Evolutionary conservation across 176 grass and related monocot genomes (phyloP), one percentile per base, ranked within the genome.

Genomic region (Elymus sibiricus): DNA sequence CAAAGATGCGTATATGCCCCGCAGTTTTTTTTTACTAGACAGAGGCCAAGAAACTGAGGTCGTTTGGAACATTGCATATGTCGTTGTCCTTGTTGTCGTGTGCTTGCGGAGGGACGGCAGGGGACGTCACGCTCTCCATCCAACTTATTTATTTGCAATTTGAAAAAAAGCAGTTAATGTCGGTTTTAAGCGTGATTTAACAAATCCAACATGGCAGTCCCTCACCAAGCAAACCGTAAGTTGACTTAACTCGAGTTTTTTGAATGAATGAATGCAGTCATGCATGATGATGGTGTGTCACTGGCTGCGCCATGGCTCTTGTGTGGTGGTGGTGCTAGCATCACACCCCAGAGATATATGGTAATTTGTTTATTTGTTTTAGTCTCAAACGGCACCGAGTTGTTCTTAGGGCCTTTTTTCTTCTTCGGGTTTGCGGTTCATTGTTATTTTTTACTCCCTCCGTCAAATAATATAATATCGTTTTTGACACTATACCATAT

Each of bases 161-260:
- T 61, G 62, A 4, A 43, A 29, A 24, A 60, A 27, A 47, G 71
- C 31, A 25, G 31, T 56, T 73, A 73, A 77, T 66, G 73, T 35
- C 64, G 42, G 72, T 8, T 72, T 71, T 65, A 42, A 27, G 21
- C 17, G 17, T 8, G 63, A 82, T 86, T 86, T 84, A 65, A 64
- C 65, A 73, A 61, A 60, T 51, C 8, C 83, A 81, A 70, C 27
- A 51, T 90, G 83, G 17, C 73, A 70, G 27, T 9, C 32, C 24
- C n/a, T 56, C 53, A 2, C 5, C n/a, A 1, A 49, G 49, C 60
- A 9, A 78, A 64, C 21, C 42, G 22, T 37, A 38, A 81, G 68
- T 60, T 76, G 88, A 71, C 56, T 4, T 68, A 15, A 13, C 28
- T 12, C 34, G 46, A 37, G 14, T 17, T 7, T 28, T 49, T 31